Evolutionary conservation across 805 yeast species (phyloP).

Genomic region (Metschnikowia colocasiae): DNA sequence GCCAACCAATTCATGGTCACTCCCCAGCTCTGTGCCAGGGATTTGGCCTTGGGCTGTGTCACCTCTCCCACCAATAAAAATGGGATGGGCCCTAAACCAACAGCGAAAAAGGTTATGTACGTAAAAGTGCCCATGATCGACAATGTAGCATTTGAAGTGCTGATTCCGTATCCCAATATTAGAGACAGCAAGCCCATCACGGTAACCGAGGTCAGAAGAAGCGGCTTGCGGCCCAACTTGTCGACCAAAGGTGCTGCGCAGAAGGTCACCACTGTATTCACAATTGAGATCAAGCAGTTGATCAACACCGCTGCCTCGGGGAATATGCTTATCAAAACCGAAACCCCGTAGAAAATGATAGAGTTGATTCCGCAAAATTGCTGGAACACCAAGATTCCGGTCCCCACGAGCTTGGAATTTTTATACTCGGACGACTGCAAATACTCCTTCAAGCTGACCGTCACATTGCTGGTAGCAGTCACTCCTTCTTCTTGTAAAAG

Average conservation of each 20-base stretch:
- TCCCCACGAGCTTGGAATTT: constrained; percentile 61
- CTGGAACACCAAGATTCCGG: constrained; percentile 75
- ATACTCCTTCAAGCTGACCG: constrained; percentile 40
- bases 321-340: constrained; percentile 65
- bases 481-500: constrained; percentile 20
- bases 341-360: constrained; percentile 89
- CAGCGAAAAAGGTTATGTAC: constrained; percentile 82
- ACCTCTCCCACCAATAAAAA: constrained; percentile 84
- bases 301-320: constrained; percentile 69
- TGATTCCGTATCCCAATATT: constrained; percentile 64
- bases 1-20: constrained; percentile 89
- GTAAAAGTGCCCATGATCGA: constrained; percentile 63
- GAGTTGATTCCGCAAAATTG: constrained; percentile 93
- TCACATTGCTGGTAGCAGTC: background rate
- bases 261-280: constrained; percentile 73
- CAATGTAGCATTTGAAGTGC: constrained; percentile 40
- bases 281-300: constrained; percentile 71
- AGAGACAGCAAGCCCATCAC: constrained; percentile 67
- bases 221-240: constrained; percentile 66
- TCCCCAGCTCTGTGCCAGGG: constrained; percentile 90
- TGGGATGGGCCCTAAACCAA: constrained; percentile 95
- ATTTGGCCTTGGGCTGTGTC: constrained; percentile 75
- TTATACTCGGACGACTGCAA: constrained; percentile 48
- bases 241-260: constrained; percentile 76
- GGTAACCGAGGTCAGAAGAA: constrained; percentile 60